A percentile compares a stretch with the other conserved stretches of the same genome.
Conservation (phyloP, 495 filamentous ascomycete species). For the Trichoderma orchidacearum region DNA sequence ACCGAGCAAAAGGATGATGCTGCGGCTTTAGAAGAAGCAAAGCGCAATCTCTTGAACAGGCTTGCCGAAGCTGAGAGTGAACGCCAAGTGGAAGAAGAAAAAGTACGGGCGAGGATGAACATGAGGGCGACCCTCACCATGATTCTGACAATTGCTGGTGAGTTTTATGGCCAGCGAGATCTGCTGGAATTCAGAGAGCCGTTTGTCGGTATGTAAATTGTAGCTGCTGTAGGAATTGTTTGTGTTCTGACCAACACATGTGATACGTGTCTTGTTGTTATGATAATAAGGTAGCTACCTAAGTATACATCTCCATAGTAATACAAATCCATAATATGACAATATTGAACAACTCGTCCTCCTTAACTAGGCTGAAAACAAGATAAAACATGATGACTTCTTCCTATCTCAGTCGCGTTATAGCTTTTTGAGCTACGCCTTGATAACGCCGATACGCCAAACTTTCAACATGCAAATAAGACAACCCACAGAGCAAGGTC, state of each 20-base stretch:
- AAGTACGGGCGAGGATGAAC: conserved; percentile 23
- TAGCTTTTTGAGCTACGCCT: background rate
- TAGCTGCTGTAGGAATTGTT: background rate
- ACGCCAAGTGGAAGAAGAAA: background rate
- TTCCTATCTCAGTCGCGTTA: background rate
- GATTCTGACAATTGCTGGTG: conserved; percentile 80
- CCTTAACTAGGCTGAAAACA: background rate
- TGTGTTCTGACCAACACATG: background rate
- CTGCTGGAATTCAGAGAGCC: conserved; percentile 57
- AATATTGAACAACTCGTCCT: background rate
- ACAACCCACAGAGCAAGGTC: background rate
- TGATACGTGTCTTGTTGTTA: background rate
- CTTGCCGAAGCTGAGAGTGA: conserved; percentile 12
- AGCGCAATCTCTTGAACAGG: conserved; percentile 40
- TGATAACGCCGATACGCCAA: background rate
- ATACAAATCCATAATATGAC: background rate
- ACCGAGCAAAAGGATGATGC: conserved; percentile 13
- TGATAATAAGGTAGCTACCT: background rate
- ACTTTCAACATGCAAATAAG: background rate
- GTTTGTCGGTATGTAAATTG: conserved; percentile 20
- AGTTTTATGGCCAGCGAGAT: conserved; percentile 84
- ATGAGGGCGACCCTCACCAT: conserved; percentile 63
- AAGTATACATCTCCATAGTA: background rate
- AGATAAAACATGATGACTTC: background rate
- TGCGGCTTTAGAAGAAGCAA: conserved; percentile 42